Percentiles rank a stretch among this genome's conserved stretches.
Conservation (phyloP, 192 early-diverging fungal genomes). For the Coemansia sp. region DNA sequence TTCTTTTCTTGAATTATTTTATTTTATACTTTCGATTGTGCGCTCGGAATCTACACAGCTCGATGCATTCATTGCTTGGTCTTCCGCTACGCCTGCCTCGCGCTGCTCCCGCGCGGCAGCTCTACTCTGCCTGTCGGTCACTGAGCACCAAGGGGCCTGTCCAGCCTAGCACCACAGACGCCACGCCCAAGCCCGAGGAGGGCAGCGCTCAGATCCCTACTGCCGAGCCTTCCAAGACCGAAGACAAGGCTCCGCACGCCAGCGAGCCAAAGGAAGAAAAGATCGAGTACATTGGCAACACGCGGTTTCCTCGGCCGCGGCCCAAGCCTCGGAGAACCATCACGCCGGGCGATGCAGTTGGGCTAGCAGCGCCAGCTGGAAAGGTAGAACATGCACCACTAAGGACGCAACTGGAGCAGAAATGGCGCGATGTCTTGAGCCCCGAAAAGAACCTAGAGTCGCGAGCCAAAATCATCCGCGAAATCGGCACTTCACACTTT, state of each 20-base stretch:
- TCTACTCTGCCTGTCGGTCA: background rate
- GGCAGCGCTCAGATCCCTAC: background rate
- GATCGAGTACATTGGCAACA: conserved; percentile 57
- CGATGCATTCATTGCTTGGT: conserved; percentile 3
- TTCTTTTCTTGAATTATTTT: background rate
- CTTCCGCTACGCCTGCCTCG: background rate
- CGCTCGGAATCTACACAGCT: background rate
- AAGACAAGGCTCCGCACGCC: background rate
- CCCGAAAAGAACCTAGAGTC: conserved; percentile 56
- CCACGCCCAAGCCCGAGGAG: background rate
- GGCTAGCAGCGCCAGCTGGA: conserved; percentile 37
- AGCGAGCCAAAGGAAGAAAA: conserved; percentile 18
- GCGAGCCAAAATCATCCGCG: conserved; percentile 47
- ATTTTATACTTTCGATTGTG: background rate
- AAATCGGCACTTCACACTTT: conserved; percentile 54
- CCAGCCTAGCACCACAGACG: background rate
- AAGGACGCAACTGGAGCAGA: conserved; percentile 26
- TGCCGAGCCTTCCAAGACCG: background rate
- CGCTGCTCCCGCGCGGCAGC: background rate
- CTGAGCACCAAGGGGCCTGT: background rate
- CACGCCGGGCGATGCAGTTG: conserved; percentile 50
- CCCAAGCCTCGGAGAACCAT: conserved; percentile 52
- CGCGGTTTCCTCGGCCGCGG: conserved; percentile 46
- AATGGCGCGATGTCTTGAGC: conserved; percentile 44
- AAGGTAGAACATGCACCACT: conserved; percentile 17